Evolutionary conservation across 176 grass and related monocot species (phyloP).

Genomic region (Aegilops speltoides): DNA sequence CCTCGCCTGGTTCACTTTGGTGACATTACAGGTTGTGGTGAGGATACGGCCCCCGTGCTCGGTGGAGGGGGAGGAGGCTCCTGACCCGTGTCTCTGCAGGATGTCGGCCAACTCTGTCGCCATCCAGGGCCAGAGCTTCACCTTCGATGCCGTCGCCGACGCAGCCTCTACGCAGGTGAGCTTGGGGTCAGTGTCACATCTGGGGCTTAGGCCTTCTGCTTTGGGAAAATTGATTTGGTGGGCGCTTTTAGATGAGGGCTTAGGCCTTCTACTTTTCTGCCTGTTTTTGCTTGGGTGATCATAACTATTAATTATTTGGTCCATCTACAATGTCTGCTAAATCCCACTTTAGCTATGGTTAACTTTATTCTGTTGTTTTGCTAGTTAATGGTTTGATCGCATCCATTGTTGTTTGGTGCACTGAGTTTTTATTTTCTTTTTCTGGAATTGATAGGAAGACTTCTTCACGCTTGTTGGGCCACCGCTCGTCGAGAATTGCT

Average conservation of each 20-base stretch:
- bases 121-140: constrained; percentile 71
- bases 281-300: neutral
- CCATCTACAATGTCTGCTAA: too few relatives aligned
- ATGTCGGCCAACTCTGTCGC: constrained; percentile 52
- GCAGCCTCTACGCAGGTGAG: constrained; percentile 59
- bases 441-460: constrained; percentile 52
- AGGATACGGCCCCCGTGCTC: constrained; percentile 69
- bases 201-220: neutral
- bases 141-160: constrained; percentile 78
- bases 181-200: neutral
- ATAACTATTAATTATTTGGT: neutral
- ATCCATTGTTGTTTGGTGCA: neutral
- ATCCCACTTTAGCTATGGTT: neutral
- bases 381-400: neutral
- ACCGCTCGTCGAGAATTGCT: constrained; percentile 89
- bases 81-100: constrained; percentile 45
- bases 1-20: neutral
- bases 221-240: neutral
- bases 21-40: constrained; percentile 63
- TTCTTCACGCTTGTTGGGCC: constrained; percentile 81
- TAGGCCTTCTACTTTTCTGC: neutral
- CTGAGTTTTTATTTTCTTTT: neutral
- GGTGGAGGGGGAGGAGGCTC: constrained; percentile 39
- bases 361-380: neutral
- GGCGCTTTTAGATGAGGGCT: neutral